phyloP scores from a whole-genome alignment of 345 rosid species.

The Citrus cavaleriei region DNA sequence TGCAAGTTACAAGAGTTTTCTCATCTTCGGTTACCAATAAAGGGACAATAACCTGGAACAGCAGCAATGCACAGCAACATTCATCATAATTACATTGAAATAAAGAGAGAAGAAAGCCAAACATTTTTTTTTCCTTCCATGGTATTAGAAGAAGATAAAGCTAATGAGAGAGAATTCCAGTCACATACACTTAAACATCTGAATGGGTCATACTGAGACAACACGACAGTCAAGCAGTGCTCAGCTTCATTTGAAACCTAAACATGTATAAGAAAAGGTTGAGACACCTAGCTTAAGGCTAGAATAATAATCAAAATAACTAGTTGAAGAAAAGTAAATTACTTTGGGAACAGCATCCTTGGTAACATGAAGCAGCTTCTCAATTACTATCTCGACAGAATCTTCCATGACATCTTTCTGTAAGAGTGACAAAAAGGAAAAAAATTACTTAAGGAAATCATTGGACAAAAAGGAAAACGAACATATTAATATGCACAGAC shows the following conservation, averaged over 20 bases:
- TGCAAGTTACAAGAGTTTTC: constrained; percentile 84
- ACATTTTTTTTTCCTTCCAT: neutral
- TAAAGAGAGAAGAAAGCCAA: neutral
- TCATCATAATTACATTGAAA: neutral
- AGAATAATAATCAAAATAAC: constrained; percentile 1
- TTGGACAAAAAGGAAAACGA: constrained; percentile 4
- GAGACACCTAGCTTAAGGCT: constrained; percentile 8
- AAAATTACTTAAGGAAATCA: constrained; percentile 1
- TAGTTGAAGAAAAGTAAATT: constrained; percentile 14
- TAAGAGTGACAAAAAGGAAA: constrained; percentile 17
- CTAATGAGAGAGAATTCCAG: constrained; percentile 9
- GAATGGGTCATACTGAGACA: constrained; percentile 88
- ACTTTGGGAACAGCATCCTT: constrained; percentile 80
- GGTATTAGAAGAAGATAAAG: neutral
- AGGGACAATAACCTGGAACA: constrained; percentile 78
- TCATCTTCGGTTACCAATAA: constrained; percentile 89
- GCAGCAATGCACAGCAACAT: constrained; percentile 12
- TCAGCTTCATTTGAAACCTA: constrained; percentile 93
- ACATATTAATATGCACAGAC: constrained; percentile 27
- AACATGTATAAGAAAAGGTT: constrained; percentile 7
- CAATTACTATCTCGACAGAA: constrained; percentile 86
- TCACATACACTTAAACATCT: constrained; percentile 89
- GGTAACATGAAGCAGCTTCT: constrained; percentile 81
- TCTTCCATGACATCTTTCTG: constrained; percentile 91
- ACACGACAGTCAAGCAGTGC: constrained; percentile 69